A percentile compares a stretch with the other conserved stretches of the same genome.
These are phyloP conservation scores for Brassica hybrid DNA, from an alignment of 441 rosid genomes.

Conservation along the genomic window DNA sequence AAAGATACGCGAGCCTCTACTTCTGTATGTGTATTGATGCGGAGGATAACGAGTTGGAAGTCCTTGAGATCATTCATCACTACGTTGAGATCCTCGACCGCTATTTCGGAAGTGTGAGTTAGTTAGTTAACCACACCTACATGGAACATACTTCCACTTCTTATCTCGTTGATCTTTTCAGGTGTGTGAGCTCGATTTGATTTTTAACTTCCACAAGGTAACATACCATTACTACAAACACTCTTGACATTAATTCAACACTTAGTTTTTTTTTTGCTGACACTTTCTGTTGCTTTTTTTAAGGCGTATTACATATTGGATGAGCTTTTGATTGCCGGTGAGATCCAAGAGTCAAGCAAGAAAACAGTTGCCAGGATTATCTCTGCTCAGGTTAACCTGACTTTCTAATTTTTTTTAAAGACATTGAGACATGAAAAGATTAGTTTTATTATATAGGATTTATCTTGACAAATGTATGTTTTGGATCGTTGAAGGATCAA, in stretches of 20 bases:
- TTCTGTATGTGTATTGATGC: constrained; percentile 98
- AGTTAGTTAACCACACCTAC: background rate
- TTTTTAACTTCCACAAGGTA: constrained; percentile 47
- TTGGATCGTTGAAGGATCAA: constrained; percentile 47
- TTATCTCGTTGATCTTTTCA: constrained; percentile 16
- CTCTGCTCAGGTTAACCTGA: constrained; percentile 70
- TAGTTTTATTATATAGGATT: background rate
- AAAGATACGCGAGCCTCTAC: constrained; percentile 97
- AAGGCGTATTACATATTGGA: constrained; percentile 47
- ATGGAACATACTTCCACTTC: background rate
- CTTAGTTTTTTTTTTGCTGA: constrained; percentile 56
- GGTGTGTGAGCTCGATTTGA: constrained; percentile 49
- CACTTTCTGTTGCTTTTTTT: background rate
- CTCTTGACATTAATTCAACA: too few species aligned
- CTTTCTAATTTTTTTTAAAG: background rate
- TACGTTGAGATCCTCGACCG: constrained; percentile 94
- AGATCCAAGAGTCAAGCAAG: constrained; percentile 95
- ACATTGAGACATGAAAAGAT: background rate
- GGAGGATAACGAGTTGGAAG: constrained; percentile 89
- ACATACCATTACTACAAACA: background rate
- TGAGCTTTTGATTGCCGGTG: constrained; percentile 80
- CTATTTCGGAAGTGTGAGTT: constrained; percentile 95
- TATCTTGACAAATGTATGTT: background rate
- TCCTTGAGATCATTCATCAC: constrained; percentile 92
- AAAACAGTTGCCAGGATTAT: constrained; percentile 78